Evolutionary conservation across 257 asterid genomes (phyloP).

Genomic region (Solanum dulcamara): DNA sequence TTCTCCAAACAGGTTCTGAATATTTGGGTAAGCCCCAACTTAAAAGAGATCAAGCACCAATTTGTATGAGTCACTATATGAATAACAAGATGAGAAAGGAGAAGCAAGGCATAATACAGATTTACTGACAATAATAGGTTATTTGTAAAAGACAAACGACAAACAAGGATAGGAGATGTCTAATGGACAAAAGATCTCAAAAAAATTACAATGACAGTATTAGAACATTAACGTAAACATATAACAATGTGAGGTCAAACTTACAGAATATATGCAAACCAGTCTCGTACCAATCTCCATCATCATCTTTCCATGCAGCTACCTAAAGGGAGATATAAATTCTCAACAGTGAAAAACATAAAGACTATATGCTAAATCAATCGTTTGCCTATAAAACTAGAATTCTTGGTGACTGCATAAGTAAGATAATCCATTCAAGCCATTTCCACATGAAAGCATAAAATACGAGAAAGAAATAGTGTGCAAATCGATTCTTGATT

Average conservation of each 20-base stretch:
- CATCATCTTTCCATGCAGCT: slow-evolving; percentile 97
- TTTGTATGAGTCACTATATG: slow-evolving; percentile 2
- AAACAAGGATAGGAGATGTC: not conserved
- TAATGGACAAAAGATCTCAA: not conserved
- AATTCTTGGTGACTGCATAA: not conserved
- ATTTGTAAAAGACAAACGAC: not conserved
- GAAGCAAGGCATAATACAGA: not conserved
- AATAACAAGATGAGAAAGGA: not conserved
- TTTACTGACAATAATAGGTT: not conserved
- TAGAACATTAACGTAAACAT: not conserved
- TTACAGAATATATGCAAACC: slow-evolving; percentile 94
- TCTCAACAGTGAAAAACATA: slow-evolving; percentile 3
- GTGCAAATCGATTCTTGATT: not conserved
- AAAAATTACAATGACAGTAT: not conserved
- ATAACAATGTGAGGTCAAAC: slow-evolving; percentile 9
- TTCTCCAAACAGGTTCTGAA: slow-evolving; percentile 97
- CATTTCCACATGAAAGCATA: not conserved
- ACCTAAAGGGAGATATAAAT: slow-evolving; percentile 25
- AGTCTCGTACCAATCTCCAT: slow-evolving; percentile 98
- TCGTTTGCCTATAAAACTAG: not conserved
- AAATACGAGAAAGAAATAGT: not conserved
- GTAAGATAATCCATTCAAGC: not conserved
- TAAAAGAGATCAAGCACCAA: slow-evolving; percentile 34
- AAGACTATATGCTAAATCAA: not conserved
- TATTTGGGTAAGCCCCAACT: slow-evolving; percentile 99